Conservation (phyloP, 805 yeast species). For the Cyberlindnera mississippiensis region DNA sequence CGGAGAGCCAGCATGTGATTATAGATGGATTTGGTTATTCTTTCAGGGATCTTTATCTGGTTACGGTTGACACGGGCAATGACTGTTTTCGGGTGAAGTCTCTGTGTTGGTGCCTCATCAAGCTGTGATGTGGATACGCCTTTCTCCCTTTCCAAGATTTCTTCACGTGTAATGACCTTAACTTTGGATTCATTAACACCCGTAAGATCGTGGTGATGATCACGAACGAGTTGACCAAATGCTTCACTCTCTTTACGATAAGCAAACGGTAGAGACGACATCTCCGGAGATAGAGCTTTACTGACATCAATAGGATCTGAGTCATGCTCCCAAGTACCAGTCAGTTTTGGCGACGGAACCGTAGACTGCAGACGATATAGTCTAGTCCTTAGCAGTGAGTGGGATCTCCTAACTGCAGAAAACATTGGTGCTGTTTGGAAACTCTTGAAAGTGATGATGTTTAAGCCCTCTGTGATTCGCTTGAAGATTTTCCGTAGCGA, state of each 20-base stretch:
- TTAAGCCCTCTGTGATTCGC: slow-evolving; percentile 7
- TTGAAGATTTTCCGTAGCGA: slow-evolving; percentile 4
- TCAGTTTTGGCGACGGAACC: not conserved
- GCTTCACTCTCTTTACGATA: slow-evolving; percentile 36
- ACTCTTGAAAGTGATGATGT: slow-evolving; percentile 6
- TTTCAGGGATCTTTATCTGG: slow-evolving; percentile 52
- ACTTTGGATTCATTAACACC: slow-evolving; percentile 28
- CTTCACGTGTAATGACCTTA: slow-evolving; percentile 36
- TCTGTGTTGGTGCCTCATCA: slow-evolving; percentile 11
- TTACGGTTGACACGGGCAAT: slow-evolving; percentile 48
- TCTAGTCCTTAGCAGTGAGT: not conserved
- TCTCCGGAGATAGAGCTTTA: slow-evolving; percentile 14
- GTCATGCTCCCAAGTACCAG: slow-evolving; percentile 19
- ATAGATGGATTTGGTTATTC: slow-evolving; percentile 54
- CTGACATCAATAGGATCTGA: slow-evolving; percentile 12
- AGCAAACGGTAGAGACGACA: slow-evolving; percentile 29
- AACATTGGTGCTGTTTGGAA: too few relatives aligned
- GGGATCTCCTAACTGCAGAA: too few relatives aligned
- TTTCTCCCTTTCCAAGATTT: slow-evolving; percentile 16
- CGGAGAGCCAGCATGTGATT: slow-evolving; percentile 58
- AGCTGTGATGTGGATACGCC: too few relatives aligned
- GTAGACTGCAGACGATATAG: slow-evolving; percentile 10
- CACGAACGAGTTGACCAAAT: slow-evolving; percentile 41
- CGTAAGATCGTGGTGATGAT: slow-evolving; percentile 32
- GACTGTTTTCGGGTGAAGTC: slow-evolving; percentile 56